Evolutionary conservation across 768 basidiomycete species (phyloP).

Genomic region (Lentinula detonsa): DNA sequence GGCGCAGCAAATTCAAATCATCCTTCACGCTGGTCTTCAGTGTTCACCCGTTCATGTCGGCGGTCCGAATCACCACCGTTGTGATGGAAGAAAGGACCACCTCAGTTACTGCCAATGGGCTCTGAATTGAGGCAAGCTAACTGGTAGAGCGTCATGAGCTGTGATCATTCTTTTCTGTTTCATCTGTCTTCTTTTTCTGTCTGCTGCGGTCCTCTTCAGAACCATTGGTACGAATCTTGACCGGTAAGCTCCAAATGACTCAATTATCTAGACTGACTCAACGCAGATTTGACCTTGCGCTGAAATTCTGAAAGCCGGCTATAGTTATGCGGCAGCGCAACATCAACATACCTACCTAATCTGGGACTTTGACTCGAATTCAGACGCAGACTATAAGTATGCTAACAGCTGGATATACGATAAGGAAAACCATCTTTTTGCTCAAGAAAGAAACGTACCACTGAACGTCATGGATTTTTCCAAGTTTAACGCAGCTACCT

Average conservation of each 20-base stretch:
- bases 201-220: not conserved
- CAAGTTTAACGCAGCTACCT: slow-evolving; percentile 16
- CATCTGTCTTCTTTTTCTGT: not conserved
- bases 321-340: too few relatives aligned
- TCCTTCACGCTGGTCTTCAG: not conserved
- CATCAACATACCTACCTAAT: too few relatives aligned
- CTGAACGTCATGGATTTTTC: not conserved
- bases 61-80: not conserved
- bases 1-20: not conserved
- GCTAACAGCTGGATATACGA: too few relatives aligned
- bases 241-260: too few relatives aligned
- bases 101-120: not conserved
- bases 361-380: too few relatives aligned
- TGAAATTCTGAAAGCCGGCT: too few relatives aligned
- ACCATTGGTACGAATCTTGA: too few relatives aligned
- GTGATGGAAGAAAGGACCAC: not conserved
- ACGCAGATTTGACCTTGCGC: too few relatives aligned
- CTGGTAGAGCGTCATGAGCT: not conserved
- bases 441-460: too few relatives aligned
- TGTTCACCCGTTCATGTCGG: not conserved
- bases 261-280: too few relatives aligned
- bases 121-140: not conserved
- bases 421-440: too few relatives aligned
- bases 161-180: not conserved
- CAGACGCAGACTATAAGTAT: too few relatives aligned